These are phyloP conservation scores for Sclerotinia glacialis DNA, from an alignment of 2,329 filamentous ascomycete species.

Conservation along the genomic window DNA sequence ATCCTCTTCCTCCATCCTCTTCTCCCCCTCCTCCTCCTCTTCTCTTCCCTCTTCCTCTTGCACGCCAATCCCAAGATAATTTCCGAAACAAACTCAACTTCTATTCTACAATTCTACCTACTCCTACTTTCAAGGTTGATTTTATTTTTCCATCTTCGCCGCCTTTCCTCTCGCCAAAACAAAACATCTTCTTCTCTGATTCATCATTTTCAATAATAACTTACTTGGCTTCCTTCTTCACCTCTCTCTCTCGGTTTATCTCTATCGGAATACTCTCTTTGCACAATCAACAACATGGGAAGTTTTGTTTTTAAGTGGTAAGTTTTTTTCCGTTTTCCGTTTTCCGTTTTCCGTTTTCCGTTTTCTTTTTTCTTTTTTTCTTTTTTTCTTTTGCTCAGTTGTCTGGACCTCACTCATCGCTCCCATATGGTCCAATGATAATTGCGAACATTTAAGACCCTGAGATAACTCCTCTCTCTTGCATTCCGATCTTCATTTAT, in stretches of 20 bases:
- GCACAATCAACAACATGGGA: conserved; percentile 37
- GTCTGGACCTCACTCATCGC: not conserved
- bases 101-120: too few relatives aligned
- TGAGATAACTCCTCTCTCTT: not conserved
- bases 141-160: not conserved
- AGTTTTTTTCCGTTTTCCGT: conserved; percentile 16
- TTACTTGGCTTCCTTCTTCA: not conserved
- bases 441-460: not conserved
- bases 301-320: conserved; percentile 43
- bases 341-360: too few relatives aligned
- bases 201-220: not conserved
- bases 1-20: not conserved
- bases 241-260: not conserved
- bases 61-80: not conserved
- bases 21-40: not conserved
- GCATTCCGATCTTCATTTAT: not conserved
- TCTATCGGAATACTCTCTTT: conserved; percentile 14
- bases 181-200: not conserved
- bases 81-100: too few relatives aligned
- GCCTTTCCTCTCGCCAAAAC: not conserved
- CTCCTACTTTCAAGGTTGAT: not conserved
- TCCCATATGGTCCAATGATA: conserved; percentile 9
- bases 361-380: too few relatives aligned
- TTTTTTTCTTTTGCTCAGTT: not conserved
- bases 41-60: too few relatives aligned